phyloP scores from a whole-genome alignment of 768 basidiomycete genomes.

The Kwoniella heveanensis region DNA sequence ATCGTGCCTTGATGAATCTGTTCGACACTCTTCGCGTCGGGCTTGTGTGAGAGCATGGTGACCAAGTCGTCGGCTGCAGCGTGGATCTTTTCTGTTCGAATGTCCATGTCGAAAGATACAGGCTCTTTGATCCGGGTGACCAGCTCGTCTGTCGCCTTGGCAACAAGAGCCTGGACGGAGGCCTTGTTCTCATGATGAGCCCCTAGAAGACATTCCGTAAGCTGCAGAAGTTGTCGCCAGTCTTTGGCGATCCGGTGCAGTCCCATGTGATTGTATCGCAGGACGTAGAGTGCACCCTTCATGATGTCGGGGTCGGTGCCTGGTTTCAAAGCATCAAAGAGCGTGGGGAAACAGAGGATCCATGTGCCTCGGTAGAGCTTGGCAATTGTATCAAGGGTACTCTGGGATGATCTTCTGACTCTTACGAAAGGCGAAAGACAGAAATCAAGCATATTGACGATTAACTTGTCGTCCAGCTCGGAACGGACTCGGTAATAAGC shows the following conservation, averaged over 20 bases:
- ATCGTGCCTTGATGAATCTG: conserved; percentile 21
- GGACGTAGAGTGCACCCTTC: conserved; percentile 84
- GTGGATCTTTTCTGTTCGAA: conserved; percentile 28
- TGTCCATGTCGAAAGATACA: conserved; percentile 27
- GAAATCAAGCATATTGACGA: conserved; percentile 57
- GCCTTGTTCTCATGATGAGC: conserved; percentile 85
- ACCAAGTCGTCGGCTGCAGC: conserved; percentile 30
- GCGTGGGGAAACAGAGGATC: conserved; percentile 53
- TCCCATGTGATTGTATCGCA: conserved; percentile 69
- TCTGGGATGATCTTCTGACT: conserved; percentile 40
- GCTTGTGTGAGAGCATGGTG: conserved; percentile 15
- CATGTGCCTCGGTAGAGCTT: conserved; percentile 57
- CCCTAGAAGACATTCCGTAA: conserved; percentile 66
- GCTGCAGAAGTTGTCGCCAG: conserved; percentile 65
- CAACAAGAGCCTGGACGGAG: conserved; percentile 45
- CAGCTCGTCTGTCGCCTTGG: conserved; percentile 48
- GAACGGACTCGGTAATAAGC: conserved; percentile 56
- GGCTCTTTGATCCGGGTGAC: conserved; percentile 40
- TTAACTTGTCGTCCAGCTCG: conserved; percentile 57
- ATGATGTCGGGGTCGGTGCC: conserved; percentile 84
- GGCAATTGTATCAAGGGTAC: conserved; percentile 35
- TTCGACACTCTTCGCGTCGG: conserved; percentile 23
- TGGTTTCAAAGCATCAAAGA: conserved; percentile 59
- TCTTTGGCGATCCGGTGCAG: conserved; percentile 60
- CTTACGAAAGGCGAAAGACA: conserved; percentile 56